Evolutionary conservation across 768 basidiomycete species (phyloP).

Genomic region (Leucocoprinus leucothites): DNA sequence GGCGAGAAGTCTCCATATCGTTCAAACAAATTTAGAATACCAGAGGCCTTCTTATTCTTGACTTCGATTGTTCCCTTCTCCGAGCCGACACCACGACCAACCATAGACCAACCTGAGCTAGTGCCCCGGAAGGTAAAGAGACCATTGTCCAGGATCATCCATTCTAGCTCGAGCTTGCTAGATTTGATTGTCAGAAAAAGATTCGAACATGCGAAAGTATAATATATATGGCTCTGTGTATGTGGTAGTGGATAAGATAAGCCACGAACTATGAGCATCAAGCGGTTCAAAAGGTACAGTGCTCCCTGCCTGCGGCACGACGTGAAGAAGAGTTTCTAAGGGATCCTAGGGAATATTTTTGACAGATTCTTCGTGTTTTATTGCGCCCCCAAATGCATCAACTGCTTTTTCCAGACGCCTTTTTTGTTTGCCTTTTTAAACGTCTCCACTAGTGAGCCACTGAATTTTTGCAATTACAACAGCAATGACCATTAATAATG

Average conservation of each 20-base stretch:
- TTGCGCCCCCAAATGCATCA: conserved; percentile 70
- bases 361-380: conserved; percentile 55
- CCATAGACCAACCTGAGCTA: conserved; percentile 45
- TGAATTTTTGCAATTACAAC: not conserved
- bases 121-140: conserved; percentile 49
- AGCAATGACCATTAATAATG: conserved; percentile 9
- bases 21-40: conserved; percentile 21
- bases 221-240: conserved; percentile 39
- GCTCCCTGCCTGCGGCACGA: conserved; percentile 56
- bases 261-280: conserved; percentile 59
- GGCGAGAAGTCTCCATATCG: conserved; percentile 45
- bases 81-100: conserved; percentile 28
- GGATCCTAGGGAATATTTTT: conserved; percentile 44
- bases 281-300: conserved; percentile 64
- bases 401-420: conserved; percentile 69
- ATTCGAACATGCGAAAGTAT: conserved; percentile 34
- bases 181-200: conserved; percentile 62
- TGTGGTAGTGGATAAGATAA: not conserved
- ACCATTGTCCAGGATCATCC: conserved; percentile 58
- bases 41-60: conserved; percentile 2
- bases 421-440: conserved; percentile 48
- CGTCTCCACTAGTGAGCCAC: no score
- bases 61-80: not conserved
- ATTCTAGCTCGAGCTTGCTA: conserved; percentile 59
- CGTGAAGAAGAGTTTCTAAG: conserved; percentile 69